Evolutionary conservation across 345 rosid species (phyloP), one percentile per base, ranked within the genome.

Genomic region (Xanthoceras sorbifolium): DNA sequence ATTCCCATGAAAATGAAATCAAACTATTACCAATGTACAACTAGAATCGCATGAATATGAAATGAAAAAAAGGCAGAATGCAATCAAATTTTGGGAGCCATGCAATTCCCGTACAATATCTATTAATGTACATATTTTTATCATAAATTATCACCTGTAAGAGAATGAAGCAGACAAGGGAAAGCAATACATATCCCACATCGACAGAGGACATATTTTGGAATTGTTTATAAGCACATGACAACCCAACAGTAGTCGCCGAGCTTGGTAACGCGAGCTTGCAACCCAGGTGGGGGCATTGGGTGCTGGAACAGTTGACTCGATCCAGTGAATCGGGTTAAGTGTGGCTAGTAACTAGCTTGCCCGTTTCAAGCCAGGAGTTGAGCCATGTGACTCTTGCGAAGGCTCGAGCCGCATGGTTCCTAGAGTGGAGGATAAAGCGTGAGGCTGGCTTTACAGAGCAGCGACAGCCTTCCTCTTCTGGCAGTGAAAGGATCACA

Each of bases 391-490:
- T 0, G 52, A 5, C 10, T 57, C 17, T 25, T 12, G 74, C 86
- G 79, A 77, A 83, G 69, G 85, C 65, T 29, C 2, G 31, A 80
- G 28, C 32, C 9, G 0, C 57, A 6, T 40, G 44, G 17, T 1
- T 74, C 71, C 2, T 82, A 73, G 55, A 80, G 84, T 0, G 80
- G 86, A 66, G 89, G 85, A 32, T 14, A 69, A 23, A 2, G 86
- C 86, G 86, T 80, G 72, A 86, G 86, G 86, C 82, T 85, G 86
- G 88, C 26, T 76, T 85, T 78, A 85, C 78, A 78, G 84, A 83
- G 86, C 86, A 78, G 79, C 81, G 84, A 0, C 2, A 80, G 5
- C 82, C 67, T 86, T 83, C 76, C 80, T 11, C 82, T 86, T 57
- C 29, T 12, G 42, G 12, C 82, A 52, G 83, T 84, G 86, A 84